These are phyloP conservation scores for Xylariomycetidae sp. DNA, from an alignment of 2,329 filamentous ascomycete genomes.

Conservation along the genomic window DNA sequence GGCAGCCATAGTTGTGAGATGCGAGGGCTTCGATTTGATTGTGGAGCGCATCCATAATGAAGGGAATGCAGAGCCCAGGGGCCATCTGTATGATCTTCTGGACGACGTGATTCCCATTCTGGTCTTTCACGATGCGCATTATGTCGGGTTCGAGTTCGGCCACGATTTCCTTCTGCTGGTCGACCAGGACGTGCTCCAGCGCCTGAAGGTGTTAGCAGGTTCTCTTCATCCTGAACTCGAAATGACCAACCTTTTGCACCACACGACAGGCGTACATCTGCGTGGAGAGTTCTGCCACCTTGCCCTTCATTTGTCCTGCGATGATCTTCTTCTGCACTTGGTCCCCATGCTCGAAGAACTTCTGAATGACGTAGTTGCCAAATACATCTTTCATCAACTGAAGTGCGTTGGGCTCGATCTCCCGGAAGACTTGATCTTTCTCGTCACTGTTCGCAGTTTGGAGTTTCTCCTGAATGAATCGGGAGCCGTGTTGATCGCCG, in stretches of 20 bases:
- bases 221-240: conserved; percentile 10
- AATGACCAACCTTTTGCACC: conserved; percentile 72
- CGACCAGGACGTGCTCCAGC: conserved; percentile 83
- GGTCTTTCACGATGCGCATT: conserved; percentile 72
- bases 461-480: conserved; percentile 91
- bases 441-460: conserved; percentile 93
- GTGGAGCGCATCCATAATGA: conserved; percentile 77
- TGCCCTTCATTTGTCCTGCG: conserved; percentile 81
- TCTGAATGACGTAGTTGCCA: conserved; percentile 97
- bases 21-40: conserved; percentile 71
- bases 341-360: conserved; percentile 93
- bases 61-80: conserved; percentile 72
- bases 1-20: conserved; percentile 80
- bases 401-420: conserved; percentile 78
- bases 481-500: conserved; percentile 90
- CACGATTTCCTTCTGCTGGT: conserved; percentile 81
- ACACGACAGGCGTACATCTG: conserved; percentile 95
- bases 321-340: conserved; percentile 88
- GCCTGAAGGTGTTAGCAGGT: conserved; percentile 50
- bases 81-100: conserved; percentile 87
- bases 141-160: conserved; percentile 77
- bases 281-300: conserved; percentile 71
- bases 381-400: conserved; percentile 96
- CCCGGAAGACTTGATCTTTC: conserved; percentile 83
- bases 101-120: conserved; percentile 94